Evolutionary conservation across 2,329 filamentous ascomycete species (phyloP).

Genomic region (Xylariomycetidae sp.): DNA sequence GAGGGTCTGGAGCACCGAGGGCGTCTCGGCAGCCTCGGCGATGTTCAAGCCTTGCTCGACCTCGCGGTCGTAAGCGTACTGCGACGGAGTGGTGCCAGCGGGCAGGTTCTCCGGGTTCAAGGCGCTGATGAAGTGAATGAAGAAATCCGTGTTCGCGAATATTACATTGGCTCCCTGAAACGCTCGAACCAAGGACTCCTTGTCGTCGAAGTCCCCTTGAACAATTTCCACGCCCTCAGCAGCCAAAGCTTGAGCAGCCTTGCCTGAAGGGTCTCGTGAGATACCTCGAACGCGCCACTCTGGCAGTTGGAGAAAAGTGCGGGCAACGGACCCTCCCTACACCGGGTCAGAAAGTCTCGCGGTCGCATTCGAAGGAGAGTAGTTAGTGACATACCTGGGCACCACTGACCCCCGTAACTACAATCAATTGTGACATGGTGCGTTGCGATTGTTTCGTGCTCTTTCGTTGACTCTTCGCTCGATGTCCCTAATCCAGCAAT

Average conservation of each 20-base stretch:
- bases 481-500: too few relatives aligned
- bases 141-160: constrained; percentile 54
- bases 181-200: constrained; percentile 31
- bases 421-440: too few relatives aligned
- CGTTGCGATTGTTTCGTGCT: too few relatives aligned
- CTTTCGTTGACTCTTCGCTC: too few relatives aligned
- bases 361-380: too few relatives aligned
- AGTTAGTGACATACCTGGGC: too few relatives aligned
- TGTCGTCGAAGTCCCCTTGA: constrained; percentile 38
- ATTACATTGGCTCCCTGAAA: constrained; percentile 45
- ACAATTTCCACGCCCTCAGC: constrained; percentile 39
- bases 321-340: constrained; percentile 50
- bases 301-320: constrained; percentile 35
- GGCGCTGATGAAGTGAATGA: constrained; percentile 41
- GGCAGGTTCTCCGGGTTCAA: constrained; percentile 31
- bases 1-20: constrained; percentile 32
- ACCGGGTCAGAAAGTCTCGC: too few relatives aligned
- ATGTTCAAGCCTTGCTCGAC: constrained; percentile 50
- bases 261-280: constrained; percentile 39
- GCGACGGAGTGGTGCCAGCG: constrained; percentile 37
- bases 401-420: too few relatives aligned
- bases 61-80: constrained; percentile 45
- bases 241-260: constrained; percentile 35
- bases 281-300: constrained; percentile 42
- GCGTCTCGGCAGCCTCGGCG: constrained; percentile 48